These are phyloP conservation scores for Fraxinus excelsior DNA, from an alignment of 257 asterid species.

Conservation along the genomic window DNA sequence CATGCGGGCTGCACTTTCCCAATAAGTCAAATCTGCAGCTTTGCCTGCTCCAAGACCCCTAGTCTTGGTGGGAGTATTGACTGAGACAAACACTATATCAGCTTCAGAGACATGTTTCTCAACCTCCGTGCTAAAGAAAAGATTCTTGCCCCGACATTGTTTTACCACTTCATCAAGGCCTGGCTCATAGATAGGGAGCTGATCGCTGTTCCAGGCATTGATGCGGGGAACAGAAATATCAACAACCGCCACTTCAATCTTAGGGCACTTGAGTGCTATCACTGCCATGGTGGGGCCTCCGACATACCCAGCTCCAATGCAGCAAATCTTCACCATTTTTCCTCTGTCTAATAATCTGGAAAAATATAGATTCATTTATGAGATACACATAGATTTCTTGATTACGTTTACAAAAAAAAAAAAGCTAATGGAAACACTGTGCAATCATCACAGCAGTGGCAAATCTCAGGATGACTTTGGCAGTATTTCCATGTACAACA, in stretches of 20 bases:
- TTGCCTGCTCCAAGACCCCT: slow-evolving; percentile 97
- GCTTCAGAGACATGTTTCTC: slow-evolving; percentile 85
- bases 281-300: slow-evolving; percentile 98
- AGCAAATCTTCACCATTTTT: slow-evolving; percentile 95
- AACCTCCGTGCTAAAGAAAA: slow-evolving; percentile 94
- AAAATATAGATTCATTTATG: slow-evolving; percentile 10
- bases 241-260: slow-evolving; percentile 74
- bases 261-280: slow-evolving; percentile 91
- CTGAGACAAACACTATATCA: slow-evolving; percentile 85
- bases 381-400: slow-evolving; percentile 8
- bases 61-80: slow-evolving; percentile 93
- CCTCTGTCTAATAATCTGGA: slow-evolving; percentile 37
- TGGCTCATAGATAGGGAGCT: slow-evolving; percentile 93
- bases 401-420: background rate
- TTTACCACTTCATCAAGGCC: slow-evolving; percentile 95
- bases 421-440: background rate
- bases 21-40: slow-evolving; percentile 92
- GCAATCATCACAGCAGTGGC: background rate
- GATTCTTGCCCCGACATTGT: slow-evolving; percentile 89
- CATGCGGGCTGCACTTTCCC: slow-evolving; percentile 98
- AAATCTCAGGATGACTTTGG: background rate
- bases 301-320: slow-evolving; percentile 92
- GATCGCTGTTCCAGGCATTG: slow-evolving; percentile 90
- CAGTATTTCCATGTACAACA: background rate
- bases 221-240: slow-evolving; percentile 89